A percentile compares a stretch with the other conserved stretches of the same genome.
These are phyloP conservation scores for Oryza nivara DNA, from an alignment of 176 grass and related monocot genomes.

Conservation along the genomic window DNA sequence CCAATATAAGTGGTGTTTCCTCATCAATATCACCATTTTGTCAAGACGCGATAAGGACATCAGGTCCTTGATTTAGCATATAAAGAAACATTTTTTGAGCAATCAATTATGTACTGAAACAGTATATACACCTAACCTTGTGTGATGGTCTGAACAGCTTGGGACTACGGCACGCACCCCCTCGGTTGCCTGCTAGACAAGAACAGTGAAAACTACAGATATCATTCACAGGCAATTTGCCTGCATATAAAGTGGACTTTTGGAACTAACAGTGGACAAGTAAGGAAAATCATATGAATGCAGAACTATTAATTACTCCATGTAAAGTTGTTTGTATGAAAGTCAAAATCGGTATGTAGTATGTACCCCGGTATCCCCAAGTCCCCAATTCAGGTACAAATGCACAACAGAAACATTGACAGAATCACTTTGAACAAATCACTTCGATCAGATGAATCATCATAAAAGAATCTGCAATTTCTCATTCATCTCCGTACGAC, in stretches of 20 bases:
- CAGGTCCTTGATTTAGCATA: neutral
- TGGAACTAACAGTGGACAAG: neutral
- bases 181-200: neutral
- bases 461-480: neutral
- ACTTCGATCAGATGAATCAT: neutral
- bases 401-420: neutral
- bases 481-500: neutral
- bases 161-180: neutral
- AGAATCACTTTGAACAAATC: neutral
- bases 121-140: slow-evolving; percentile 17
- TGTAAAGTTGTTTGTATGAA: neutral
- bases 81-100: neutral
- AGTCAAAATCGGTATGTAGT: neutral
- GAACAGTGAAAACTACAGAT: neutral
- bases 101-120: neutral
- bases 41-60: neutral
- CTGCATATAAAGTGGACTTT: neutral
- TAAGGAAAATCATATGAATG: neutral
- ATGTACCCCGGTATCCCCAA: too few relatives aligned
- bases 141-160: slow-evolving; percentile 3
- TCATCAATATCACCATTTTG: neutral
- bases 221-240: neutral
- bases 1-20: neutral
- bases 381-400: neutral
- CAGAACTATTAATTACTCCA: neutral